These are phyloP conservation scores for Myxozyma geophila DNA, from an alignment of 805 yeast genomes.

Conservation along the genomic window DNA sequence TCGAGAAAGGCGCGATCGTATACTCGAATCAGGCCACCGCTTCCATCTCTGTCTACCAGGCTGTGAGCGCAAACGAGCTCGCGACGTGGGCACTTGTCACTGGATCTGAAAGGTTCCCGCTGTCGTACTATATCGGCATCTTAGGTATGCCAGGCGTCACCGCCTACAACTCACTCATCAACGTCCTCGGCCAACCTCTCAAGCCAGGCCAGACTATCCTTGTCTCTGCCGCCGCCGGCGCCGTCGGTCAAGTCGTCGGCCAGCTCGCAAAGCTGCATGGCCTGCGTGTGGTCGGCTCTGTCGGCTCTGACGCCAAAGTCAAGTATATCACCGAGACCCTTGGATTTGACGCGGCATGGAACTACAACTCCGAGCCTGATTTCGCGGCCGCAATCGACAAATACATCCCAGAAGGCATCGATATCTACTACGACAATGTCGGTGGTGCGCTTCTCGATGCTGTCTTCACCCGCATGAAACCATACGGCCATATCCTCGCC, in stretches of 20 bases:
- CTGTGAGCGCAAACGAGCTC: conserved; percentile 1
- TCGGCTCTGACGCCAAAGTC: conserved; percentile 63
- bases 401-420: conserved; percentile 55
- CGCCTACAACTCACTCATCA: conserved; percentile 60
- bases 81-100: conserved; percentile 23
- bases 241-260: conserved; percentile 66
- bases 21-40: conserved; percentile 1
- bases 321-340: conserved; percentile 59
- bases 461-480: conserved; percentile 46
- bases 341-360: conserved; percentile 56
- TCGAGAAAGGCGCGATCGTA: conserved; percentile 52
- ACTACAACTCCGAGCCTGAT: conserved; percentile 54
- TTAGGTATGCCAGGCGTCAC: conserved; percentile 65
- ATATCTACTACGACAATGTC: conserved; percentile 64
- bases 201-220: conserved; percentile 54
- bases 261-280: conserved; percentile 64
- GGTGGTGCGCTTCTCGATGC: conserved; percentile 63
- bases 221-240: conserved; percentile 72
- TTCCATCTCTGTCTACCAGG: conserved; percentile 5
- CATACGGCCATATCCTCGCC: conserved; percentile 53
- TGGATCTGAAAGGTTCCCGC: conserved; percentile 35
- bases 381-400: conserved; percentile 45
- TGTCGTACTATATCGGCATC: conserved; percentile 50
- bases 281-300: conserved; percentile 61
- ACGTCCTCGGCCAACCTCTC: conserved; percentile 51